phyloP scores from a whole-genome alignment of 2,329 filamentous ascomycete genomes.

The Diaporthe amygdali region DNA sequence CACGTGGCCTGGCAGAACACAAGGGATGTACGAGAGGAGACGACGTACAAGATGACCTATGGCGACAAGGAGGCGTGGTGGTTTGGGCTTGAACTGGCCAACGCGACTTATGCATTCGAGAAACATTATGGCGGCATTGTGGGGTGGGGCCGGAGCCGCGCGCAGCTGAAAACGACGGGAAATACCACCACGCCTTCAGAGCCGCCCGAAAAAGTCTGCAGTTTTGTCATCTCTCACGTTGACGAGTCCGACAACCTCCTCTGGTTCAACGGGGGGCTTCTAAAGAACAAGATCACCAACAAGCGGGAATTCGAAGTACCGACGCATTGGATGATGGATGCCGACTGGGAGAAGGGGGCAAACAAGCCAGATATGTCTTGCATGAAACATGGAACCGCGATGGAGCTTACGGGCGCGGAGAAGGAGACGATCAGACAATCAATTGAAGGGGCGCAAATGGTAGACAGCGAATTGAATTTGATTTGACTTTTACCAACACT shows the following conservation, averaged over 20 bases:
- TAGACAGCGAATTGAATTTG: background rate
- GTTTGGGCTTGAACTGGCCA: constrained; percentile 47
- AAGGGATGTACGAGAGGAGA: constrained; percentile 40
- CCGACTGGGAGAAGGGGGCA: constrained; percentile 40
- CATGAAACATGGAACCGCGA: constrained; percentile 32
- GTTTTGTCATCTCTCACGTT: constrained; percentile 47
- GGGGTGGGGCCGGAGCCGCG: constrained; percentile 34
- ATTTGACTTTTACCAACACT: background rate
- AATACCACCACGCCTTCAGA: constrained; percentile 7
- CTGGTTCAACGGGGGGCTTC: constrained; percentile 49
- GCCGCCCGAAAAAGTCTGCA: constrained; percentile 37
- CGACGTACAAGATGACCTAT: constrained; percentile 46
- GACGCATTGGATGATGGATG: constrained; percentile 46
- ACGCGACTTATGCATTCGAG: constrained; percentile 44
- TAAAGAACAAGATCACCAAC: constrained; percentile 44
- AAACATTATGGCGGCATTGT: constrained; percentile 46
- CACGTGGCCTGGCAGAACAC: constrained; percentile 51
- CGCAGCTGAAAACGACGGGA: background rate
- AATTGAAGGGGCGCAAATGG: background rate
- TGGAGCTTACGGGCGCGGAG: background rate
- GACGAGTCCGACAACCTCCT: constrained; percentile 42
- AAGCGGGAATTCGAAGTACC: constrained; percentile 39
- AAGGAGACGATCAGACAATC: background rate
- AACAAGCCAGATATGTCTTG: constrained; percentile 42
- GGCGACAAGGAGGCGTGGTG: constrained; percentile 54